Conservation (phyloP, 2,329 filamentous ascomycete species). For the Aspergillus sp. region DNA sequence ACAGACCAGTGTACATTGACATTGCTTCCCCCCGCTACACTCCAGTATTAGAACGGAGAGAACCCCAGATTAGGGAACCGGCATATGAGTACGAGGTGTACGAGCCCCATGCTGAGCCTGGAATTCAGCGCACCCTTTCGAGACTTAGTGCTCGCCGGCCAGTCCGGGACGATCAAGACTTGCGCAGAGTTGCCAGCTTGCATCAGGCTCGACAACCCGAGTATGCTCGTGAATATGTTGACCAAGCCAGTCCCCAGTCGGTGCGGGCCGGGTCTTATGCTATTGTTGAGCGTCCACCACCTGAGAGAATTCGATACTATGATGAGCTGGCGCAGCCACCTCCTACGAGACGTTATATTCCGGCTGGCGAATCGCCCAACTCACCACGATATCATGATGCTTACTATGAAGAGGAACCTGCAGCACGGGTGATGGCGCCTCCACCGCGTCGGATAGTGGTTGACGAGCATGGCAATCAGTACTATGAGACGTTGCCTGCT, state of each 20-base stretch:
- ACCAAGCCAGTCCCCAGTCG: constrained; percentile 42
- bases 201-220: constrained; percentile 48
- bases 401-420: constrained; percentile 48
- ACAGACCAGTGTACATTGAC: constrained; percentile 53
- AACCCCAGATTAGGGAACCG: constrained; percentile 30
- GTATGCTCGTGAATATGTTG: constrained; percentile 46
- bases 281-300: constrained; percentile 41
- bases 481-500: constrained; percentile 59
- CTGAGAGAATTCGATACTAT: constrained; percentile 42
- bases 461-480: constrained; percentile 81
- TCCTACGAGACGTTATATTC: constrained; percentile 37
- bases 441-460: constrained; percentile 70
- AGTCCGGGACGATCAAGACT: constrained; percentile 46
- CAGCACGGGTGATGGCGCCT: constrained; percentile 53
- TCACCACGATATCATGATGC: constrained; percentile 41
- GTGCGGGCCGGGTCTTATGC: constrained; percentile 45
- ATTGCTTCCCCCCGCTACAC: constrained; percentile 45
- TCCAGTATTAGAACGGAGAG: constrained; percentile 38
- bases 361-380: constrained; percentile 40
- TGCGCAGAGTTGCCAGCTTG: constrained; percentile 51
- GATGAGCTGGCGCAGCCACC: constrained; percentile 36
- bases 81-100: constrained; percentile 42
- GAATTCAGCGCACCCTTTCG: constrained; percentile 42
- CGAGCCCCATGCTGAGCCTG: constrained; percentile 35
- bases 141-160: constrained; percentile 41